These are phyloP conservation scores for Tuber microsphaerosporum DNA, from an alignment of 495 filamentous ascomycete species.

Conservation along the genomic window DNA sequence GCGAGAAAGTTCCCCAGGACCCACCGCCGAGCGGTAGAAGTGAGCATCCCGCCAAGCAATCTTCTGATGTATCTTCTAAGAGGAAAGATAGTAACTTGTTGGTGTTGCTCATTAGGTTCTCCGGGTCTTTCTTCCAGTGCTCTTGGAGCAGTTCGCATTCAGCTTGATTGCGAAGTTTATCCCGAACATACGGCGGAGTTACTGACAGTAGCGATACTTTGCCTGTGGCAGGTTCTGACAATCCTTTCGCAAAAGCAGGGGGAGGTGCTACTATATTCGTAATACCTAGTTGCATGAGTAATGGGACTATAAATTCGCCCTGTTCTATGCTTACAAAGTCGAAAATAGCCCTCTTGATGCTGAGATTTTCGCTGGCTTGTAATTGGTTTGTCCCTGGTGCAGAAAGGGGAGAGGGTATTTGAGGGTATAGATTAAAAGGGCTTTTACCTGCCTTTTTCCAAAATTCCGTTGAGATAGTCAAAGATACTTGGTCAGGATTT, in stretches of 20 bases:
- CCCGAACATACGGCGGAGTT: slow-evolving; percentile 17
- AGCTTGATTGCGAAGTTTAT: background rate
- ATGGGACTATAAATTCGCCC: slow-evolving; percentile 17
- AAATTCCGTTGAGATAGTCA: slow-evolving; percentile 22
- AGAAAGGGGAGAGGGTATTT: slow-evolving; percentile 27
- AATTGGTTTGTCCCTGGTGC: slow-evolving; percentile 8
- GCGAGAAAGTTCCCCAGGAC: slow-evolving; percentile 15
- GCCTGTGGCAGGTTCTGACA: background rate
- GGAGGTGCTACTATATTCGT: slow-evolving; percentile 24
- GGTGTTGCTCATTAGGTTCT: slow-evolving; percentile 11
- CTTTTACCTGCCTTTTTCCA: slow-evolving; percentile 19
- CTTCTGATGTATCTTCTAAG: background rate
- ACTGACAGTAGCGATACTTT: slow-evolving; percentile 10
- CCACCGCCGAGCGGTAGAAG: slow-evolving; percentile 19
- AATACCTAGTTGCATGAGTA: slow-evolving; percentile 17
- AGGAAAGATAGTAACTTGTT: slow-evolving; percentile 21
- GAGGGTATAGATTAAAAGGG: slow-evolving; percentile 18
- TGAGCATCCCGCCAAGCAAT: slow-evolving; percentile 11
- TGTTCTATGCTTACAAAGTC: slow-evolving; percentile 11
- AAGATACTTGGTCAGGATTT: slow-evolving; percentile 15
- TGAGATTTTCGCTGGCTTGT: slow-evolving; percentile 7
- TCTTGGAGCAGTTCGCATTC: background rate
- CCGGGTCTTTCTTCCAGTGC: slow-evolving; percentile 15
- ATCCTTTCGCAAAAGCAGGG: background rate
- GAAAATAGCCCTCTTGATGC: slow-evolving; percentile 15